Evolutionary conservation across 305 asterid species (phyloP), one percentile per base, ranked within the genome.

Genomic region (Ajuga reptans): DNA sequence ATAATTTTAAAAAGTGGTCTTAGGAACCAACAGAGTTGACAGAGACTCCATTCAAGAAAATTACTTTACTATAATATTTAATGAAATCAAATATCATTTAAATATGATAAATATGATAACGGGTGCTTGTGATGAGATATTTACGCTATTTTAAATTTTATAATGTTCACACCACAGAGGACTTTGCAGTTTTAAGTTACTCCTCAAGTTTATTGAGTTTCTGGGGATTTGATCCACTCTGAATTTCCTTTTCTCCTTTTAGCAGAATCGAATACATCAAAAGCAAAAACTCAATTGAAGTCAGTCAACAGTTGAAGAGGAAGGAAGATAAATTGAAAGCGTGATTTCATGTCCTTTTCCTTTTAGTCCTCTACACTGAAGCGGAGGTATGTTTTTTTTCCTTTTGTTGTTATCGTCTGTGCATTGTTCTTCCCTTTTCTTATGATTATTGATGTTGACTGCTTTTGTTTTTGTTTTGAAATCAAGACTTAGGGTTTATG

Each of bases 181-280:
- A 64, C 42, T 65, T 66, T 69, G 75, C 57, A 55, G 59, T 70
- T 66, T 70, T 45, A 56, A 74, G 80, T 39, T 47, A 54, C 1
- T 47, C 34, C 58, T 1, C 31, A 27, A 50, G 45, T 36, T 61
- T 4, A 21, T 56, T 49, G 72, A 45, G n/a, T 34, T 63, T 73
- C 57, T 56, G 65, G 72, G 77, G 70, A 75, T 64, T 60, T 51
- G 73, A 34, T 53, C 33, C 68, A 6, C 50, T 66, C 14, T 53
- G 4, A 21, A 33, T 46, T 78, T 57, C 6, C 10, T 64, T 64
- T 55, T 50, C 51, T 50, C 46, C 53, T 68, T 64, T 69, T 72
- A 58, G 75, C 80, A 76, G 33, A 66, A 68, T 69, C 77, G 18
- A 71, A 68, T 67, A 67, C 45, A 68, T 58, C 27, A 21, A 21